A percentile compares a stretch with the other conserved stretches of the same genome.
Evolutionary conservation across 2,329 filamentous ascomycete species (phyloP).

Genomic region (Chaetomium olivaceum): DNA sequence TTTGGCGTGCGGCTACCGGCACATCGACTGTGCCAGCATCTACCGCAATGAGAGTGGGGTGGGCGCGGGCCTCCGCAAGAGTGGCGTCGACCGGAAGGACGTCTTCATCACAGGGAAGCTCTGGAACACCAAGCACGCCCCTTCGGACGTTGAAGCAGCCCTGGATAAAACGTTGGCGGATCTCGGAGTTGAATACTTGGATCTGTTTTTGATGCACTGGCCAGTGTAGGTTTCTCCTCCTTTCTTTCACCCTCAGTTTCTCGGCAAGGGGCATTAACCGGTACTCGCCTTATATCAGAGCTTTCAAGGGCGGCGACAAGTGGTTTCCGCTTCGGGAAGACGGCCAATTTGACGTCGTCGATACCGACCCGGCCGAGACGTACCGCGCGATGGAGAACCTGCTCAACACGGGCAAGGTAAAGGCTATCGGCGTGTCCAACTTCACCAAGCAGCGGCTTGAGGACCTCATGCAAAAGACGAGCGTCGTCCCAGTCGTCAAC

Average conservation of each 20-base stretch:
- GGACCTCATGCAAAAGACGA: neutral
- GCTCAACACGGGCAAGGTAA: conserved; percentile 4
- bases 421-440: conserved; percentile 9
- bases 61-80: conserved; percentile 1
- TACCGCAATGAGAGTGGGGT: conserved; percentile 4
- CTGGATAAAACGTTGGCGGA: neutral
- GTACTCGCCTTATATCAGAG: neutral
- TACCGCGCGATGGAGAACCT: conserved; percentile 7
- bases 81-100: neutral
- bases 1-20: conserved; percentile 3
- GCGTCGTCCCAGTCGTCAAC: conserved; percentile 6
- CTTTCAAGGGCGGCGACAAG: conserved; percentile 3
- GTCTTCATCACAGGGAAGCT: conserved; percentile 8
- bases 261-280: no score
- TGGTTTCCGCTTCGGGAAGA: conserved; percentile 4
- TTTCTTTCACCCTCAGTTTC: no score
- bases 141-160: neutral
- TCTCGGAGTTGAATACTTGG: neutral
- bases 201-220: conserved; percentile 6
- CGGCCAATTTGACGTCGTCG: conserved; percentile 2
- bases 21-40: conserved; percentile 9
- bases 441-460: conserved; percentile 2
- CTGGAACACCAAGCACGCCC: conserved; percentile 6
- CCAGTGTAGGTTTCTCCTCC: conserved; percentile 8
- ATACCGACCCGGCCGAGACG: conserved; percentile 2